These are phyloP conservation scores for Scutellaria barbata DNA, from an alignment of 257 asterid species.

Conservation along the genomic window DNA sequence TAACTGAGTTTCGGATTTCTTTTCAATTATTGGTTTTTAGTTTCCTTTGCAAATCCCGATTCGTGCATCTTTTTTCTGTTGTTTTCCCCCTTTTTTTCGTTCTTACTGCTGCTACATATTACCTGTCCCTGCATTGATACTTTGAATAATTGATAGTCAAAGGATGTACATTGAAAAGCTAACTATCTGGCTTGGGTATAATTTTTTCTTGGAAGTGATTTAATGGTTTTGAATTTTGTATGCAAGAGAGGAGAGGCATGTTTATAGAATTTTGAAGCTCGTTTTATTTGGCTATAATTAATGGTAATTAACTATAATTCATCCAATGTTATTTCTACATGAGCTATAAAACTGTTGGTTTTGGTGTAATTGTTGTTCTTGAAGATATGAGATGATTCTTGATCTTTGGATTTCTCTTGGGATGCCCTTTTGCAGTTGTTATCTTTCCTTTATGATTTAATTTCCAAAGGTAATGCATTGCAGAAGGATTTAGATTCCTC, in stretches of 20 bases:
- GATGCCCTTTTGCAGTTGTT: not conserved
- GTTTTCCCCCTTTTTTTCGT: not conserved
- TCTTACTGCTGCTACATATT: not conserved
- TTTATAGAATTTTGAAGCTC: not conserved
- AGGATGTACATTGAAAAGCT: not conserved
- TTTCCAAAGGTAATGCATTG: not conserved
- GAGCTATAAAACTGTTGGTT: not conserved
- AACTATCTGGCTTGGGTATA: not conserved
- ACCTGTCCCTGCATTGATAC: not conserved
- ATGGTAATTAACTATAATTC: too few species aligned
- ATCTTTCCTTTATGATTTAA: not conserved
- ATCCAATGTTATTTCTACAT: not conserved
- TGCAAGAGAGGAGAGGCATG: too few species aligned
- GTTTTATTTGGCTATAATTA: too few species aligned
- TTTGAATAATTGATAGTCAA: not conserved
- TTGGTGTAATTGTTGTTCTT: not conserved
- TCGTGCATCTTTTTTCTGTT: not conserved
- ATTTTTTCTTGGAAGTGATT: not conserved
- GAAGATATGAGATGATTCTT: not conserved
- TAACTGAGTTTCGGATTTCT: not conserved
- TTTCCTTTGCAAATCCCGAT: not conserved
- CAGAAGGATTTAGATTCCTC: not conserved
- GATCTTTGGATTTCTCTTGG: not conserved
- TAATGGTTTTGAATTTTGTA: not conserved
- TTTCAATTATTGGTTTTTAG: not conserved